Evolutionary conservation across 2,329 filamentous ascomycete genomes (phyloP), one percentile per base, ranked within the genome.

Genomic region (Clarireedia hainanense): DNA sequence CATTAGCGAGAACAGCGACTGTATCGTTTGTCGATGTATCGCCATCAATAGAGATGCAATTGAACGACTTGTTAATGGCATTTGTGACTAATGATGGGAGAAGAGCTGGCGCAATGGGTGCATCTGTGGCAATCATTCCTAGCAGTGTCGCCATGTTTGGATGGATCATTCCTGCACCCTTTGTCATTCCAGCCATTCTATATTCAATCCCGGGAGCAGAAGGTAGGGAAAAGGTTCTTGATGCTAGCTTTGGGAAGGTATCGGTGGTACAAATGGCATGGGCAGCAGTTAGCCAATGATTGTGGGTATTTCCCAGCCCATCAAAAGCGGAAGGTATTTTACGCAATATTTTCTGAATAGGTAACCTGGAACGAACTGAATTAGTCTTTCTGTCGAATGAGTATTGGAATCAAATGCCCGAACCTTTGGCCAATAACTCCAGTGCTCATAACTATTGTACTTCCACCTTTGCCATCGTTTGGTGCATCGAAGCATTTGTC

Each of bases 1-100:
- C 94, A 71, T 99, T 99, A 61, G 94, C 92, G n/a, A 99, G 81
- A 55, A 99, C 77, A 4, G 91, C 91, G 27, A 97, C 83, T 0
- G 92, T 97, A 75, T 99, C 94, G 73, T 99, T 99, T 58, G 94
- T 99, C 60, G 89, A 95, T 7, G 91, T 97, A 73, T 97, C 94
- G 58, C 94, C 94, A 71, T 99, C 94, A 59, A 99, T 89, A 59
- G 89, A 95, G 70, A 99, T 96, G 71, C 88, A 87, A 78, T 99
- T 97, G 79, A 97, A 99, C 0, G 89, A 95, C 58, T 84, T 84
- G 64, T 89, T 83, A 55, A 91, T 85, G 46, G 91, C 88, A 63
- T 83, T 76, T 57, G 79, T 83, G 46, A 97, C 84, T 14, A 94
- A 78, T 0, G 78, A 72, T 49, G 84, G 81, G 57, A 96, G 81